Conservation (phyloP, 108 stramenopile species). For the Skeletonema menzelii region DNA sequence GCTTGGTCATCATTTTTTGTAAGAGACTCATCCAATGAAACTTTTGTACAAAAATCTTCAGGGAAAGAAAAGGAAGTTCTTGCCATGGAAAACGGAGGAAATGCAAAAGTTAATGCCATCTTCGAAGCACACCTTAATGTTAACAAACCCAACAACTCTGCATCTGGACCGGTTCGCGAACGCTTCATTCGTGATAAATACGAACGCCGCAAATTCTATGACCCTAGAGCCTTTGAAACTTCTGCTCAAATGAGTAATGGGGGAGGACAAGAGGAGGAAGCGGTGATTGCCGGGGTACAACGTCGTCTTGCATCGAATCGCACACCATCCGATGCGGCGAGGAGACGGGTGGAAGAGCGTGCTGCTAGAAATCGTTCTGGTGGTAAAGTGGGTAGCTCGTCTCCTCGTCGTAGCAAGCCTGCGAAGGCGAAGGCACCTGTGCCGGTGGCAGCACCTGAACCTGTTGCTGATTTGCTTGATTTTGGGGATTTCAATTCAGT, state of each 20-base stretch:
- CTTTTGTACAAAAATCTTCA: conserved; percentile 13
- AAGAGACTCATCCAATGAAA: background rate
- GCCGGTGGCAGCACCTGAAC: conserved; percentile 32
- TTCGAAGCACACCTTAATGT: conserved; percentile 79
- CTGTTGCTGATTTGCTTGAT: conserved; percentile 51
- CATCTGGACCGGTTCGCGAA: conserved; percentile 77
- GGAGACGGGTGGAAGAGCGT: conserved; percentile 65
- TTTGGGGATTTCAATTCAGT: conserved; percentile 46
- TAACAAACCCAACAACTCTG: conserved; percentile 66
- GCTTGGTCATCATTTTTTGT: background rate
- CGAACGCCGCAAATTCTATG: conserved; percentile 88
- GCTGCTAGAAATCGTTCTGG: conserved; percentile 44
- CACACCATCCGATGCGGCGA: conserved; percentile 77
- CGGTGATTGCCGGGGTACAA: conserved; percentile 32
- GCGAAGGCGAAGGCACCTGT: conserved; percentile 27
- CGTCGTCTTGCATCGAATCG: conserved; percentile 32
- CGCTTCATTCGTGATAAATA: conserved; percentile 93
- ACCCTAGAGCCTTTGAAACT: conserved; percentile 49
- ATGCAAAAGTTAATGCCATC: conserved; percentile 82
- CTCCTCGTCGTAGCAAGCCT: conserved; percentile 31
- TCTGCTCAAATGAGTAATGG: conserved; percentile 31
- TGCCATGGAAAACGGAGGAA: conserved; percentile 93
- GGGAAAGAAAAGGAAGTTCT: conserved; percentile 90
- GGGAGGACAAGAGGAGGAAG: conserved; percentile 19
- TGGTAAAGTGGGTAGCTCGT: conserved; percentile 22